Base-by-base conservation (phyloP, 768 basidiomycete species). In the Leccinum truebloodii region DNA sequence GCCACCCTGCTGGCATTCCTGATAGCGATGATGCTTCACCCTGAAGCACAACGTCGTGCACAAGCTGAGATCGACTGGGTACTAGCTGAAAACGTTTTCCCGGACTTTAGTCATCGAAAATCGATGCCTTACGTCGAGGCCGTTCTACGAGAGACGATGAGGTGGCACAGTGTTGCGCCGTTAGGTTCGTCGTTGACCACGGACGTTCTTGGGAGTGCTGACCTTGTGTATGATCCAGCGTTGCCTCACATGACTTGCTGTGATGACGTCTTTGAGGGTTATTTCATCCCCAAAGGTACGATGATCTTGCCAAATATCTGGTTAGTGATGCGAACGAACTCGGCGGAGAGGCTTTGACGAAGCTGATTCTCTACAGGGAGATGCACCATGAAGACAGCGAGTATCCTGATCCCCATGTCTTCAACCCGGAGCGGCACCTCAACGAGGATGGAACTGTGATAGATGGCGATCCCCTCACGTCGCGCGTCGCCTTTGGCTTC, bases 201-300 rank as follows among this genome's bases (percentile, higher is more conserved):
- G 7, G 1, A 14, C 10, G 9, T 35, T 26, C 22, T 54, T 49
- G 7, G 44, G 49, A 12, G 53, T 30, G 41, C 62, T 70, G 39
- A 72, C 30, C 5, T 4, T 34, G 28, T 20, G 18, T 30, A n/a
- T 3, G 20, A 55, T 52, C 34, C 46, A 72, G 71, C 71, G 30
- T 35, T 74, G 34, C 71, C 71, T 49, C 73, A 69, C 46, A 65
- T 65, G 62, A 74, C 73, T 20, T 59, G 52, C 18, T 41, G 63
- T 8, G 80, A 83, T 51, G 82, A 84, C 60, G 66, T 75, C 4
- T 83, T 80, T 59, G 74, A 78, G 2, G 81, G 79, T 1, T 77
- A 76, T 60, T 69, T 68, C 49, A 74, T 78, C 41, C 77, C 78
- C 16, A 71, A 72, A 59, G 78, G 69, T 13, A 63, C 69, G 35